Conservation (phyloP, 257 asterid species). For the Ophiorrhiza pumila region DNA sequence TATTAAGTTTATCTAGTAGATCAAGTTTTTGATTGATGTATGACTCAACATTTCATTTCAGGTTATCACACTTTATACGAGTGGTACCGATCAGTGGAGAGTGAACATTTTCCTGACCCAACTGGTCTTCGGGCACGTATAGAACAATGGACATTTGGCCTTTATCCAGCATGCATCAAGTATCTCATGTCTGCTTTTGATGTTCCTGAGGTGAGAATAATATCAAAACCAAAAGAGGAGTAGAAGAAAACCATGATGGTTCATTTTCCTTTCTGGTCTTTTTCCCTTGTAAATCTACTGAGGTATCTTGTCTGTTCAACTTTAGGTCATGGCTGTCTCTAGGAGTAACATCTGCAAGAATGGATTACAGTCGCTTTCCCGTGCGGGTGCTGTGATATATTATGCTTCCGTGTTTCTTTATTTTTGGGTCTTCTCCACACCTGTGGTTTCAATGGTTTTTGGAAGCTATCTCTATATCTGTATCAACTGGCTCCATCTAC, state of each 20-base stretch:
- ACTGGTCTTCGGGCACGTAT: conserved; percentile 92
- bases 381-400: conserved; percentile 77
- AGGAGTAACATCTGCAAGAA: conserved; percentile 83
- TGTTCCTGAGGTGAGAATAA: conserved; percentile 70
- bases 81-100: conserved; percentile 88
- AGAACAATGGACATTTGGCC: conserved; percentile 96
- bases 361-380: conserved; percentile 77
- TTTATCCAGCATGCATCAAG: conserved; percentile 97
- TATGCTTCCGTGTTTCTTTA: conserved; percentile 96
- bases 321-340: conserved; percentile 93
- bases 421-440: conserved; percentile 97
- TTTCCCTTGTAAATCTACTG: background rate
- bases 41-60: conserved; percentile 27
- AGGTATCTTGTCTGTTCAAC: conserved; percentile 5
- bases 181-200: conserved; percentile 98
- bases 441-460: conserved; percentile 83
- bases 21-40: background rate
- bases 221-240: background rate
- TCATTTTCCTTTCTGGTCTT: background rate
- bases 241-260: background rate
- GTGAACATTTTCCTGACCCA: conserved; percentile 97
- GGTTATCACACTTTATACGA: conserved; percentile 92
- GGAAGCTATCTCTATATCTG: conserved; percentile 96
- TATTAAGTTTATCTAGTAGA: background rate
- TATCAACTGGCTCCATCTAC: conserved; percentile 96